These are phyloP conservation scores for Apophysomyces sp. DNA, from an alignment of 371 early-diverging fungal genomes.

Conservation along the genomic window DNA sequence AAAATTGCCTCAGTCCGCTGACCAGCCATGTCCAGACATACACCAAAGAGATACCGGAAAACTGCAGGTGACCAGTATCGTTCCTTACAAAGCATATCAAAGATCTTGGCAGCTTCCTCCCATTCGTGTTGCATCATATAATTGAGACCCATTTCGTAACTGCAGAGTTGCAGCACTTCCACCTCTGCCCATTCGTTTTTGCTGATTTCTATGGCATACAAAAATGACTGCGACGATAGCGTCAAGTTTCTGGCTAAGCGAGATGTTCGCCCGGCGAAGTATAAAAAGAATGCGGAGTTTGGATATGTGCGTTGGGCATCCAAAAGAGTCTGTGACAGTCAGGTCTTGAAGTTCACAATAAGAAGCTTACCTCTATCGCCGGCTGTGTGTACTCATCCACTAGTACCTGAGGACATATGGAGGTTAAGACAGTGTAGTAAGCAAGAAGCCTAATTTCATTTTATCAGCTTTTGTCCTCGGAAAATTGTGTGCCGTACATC, in stretches of 20 bases:
- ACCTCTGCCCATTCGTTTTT: constrained; percentile 55
- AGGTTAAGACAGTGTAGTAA: constrained; percentile 45
- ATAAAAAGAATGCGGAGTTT: constrained; percentile 64
- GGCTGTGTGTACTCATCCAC: constrained; percentile 46
- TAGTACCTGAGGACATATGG: constrained; percentile 45
- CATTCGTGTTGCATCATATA: constrained; percentile 58
- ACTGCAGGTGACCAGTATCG: constrained; percentile 64
- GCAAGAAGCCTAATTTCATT: constrained; percentile 34
- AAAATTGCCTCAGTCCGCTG: constrained; percentile 48
- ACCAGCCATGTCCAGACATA: constrained; percentile 53
- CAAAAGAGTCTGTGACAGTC: constrained; percentile 34
- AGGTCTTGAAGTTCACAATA: background rate
- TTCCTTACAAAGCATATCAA: constrained; percentile 53
- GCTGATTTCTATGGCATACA: constrained; percentile 51
- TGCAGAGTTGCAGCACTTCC: constrained; percentile 48
- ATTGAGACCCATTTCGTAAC: constrained; percentile 63
- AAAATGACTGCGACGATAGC: constrained; percentile 48
- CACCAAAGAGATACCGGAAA: constrained; percentile 59
- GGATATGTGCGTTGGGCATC: constrained; percentile 61
- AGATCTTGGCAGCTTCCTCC: constrained; percentile 51
- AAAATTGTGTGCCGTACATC: constrained; percentile 27
- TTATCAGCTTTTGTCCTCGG: background rate
- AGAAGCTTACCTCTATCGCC: constrained; percentile 51
- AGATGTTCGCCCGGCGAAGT: constrained; percentile 61
- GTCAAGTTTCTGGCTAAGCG: constrained; percentile 51